A percentile compares a stretch with the other conserved stretches of the same genome.
Evolutionary conservation across 108 stramenopile species (phyloP).

Genomic region (Conticribra guillardii): DNA sequence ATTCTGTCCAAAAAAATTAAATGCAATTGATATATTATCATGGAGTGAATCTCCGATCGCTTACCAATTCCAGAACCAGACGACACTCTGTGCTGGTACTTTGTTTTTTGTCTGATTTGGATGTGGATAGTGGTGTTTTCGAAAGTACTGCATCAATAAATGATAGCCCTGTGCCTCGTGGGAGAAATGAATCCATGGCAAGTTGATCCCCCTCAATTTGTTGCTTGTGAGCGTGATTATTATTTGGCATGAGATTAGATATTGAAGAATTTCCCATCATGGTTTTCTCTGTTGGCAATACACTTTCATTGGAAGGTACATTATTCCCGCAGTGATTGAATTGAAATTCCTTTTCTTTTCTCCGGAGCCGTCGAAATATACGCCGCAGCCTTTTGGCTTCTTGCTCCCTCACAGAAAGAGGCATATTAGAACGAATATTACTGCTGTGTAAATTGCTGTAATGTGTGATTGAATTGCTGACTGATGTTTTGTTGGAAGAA

Average conservation of each 20-base stretch:
- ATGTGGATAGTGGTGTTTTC: not conserved
- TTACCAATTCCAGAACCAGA: constrained; percentile 47
- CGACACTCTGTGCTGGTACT: constrained; percentile 12
- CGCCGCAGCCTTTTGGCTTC: constrained; percentile 37
- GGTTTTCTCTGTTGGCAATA: not conserved
- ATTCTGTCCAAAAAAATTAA: not conserved
- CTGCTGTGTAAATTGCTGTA: not conserved
- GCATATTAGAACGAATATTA: not conserved
- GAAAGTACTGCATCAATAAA: constrained; percentile 40
- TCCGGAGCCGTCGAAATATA: constrained; percentile 22
- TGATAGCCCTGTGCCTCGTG: constrained; percentile 41
- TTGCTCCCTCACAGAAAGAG: constrained; percentile 20
- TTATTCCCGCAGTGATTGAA: not conserved
- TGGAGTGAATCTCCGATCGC: not conserved
- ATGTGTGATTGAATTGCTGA: not conserved
- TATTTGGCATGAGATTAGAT: no score
- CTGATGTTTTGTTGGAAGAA: not conserved
- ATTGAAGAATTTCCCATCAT: not conserved
- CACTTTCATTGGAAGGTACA: not conserved
- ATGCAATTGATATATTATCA: not conserved
- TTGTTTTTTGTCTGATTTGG: constrained; percentile 8
- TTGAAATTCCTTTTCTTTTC: constrained; percentile 14
- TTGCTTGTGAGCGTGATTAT: not conserved
- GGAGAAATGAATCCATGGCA: constrained; percentile 40
- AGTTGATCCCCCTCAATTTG: constrained; percentile 24